These are phyloP conservation scores for Ulota crispa DNA, from an alignment of 225 moss, liverwort and hornwort genomes.

Conservation along the genomic window DNA sequence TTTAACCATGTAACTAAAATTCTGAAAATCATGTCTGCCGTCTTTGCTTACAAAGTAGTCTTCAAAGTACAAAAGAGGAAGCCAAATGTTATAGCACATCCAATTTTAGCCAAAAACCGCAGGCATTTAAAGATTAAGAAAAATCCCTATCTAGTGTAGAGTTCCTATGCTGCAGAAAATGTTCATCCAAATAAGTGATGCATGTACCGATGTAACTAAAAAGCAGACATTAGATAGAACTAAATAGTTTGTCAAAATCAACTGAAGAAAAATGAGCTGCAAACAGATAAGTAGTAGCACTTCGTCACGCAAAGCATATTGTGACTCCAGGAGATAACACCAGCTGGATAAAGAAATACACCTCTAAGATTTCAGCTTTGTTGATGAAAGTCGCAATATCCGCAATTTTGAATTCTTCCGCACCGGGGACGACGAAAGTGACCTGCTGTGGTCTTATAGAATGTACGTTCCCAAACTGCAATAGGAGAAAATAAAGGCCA, in stretches of 20 bases:
- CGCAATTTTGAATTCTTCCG: constrained; percentile 59
- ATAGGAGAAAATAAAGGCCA: constrained; percentile 4
- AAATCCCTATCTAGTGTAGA: not conserved
- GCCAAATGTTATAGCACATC: no score
- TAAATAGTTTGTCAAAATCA: not conserved
- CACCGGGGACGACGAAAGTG: constrained; percentile 73
- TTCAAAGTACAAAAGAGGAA: no score
- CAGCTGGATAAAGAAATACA: constrained; percentile 21
- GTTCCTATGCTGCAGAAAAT: not conserved
- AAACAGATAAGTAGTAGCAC: not conserved
- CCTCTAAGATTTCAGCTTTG: constrained; percentile 69
- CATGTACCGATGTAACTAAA: not conserved
- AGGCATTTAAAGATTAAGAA: not conserved
- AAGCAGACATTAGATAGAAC: not conserved
- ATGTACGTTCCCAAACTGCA: constrained; percentile 78
- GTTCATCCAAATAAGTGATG: not conserved
- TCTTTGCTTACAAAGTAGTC: no score
- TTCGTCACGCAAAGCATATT: constrained; percentile 8
- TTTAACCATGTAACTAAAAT: no score
- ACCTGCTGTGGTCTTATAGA: constrained; percentile 76
- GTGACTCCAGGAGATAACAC: constrained; percentile 6
- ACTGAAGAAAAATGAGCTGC: constrained; percentile 5
- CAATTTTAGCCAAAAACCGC: no score
- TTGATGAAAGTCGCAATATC: constrained; percentile 64
- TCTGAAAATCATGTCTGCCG: no score